Evolutionary conservation across 2,329 filamentous ascomycete species (phyloP).

Genomic region (Periconia macrospinosa): DNA sequence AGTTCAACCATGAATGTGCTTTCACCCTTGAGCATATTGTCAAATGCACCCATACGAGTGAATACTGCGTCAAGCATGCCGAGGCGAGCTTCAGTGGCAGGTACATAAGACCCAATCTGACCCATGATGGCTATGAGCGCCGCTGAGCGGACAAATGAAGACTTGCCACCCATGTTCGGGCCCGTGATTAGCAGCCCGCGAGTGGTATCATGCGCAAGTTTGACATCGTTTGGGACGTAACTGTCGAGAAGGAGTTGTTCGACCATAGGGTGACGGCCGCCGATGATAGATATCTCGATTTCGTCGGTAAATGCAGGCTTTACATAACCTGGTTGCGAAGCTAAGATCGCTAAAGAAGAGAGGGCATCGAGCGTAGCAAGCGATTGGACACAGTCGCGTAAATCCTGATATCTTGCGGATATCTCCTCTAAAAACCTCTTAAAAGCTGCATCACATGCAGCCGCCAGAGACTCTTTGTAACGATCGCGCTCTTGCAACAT

Average conservation of each 20-base stretch:
- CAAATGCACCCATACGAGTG: slow-evolving; percentile 93
- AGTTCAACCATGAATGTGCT: slow-evolving; percentile 98
- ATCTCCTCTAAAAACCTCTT: slow-evolving; percentile 70
- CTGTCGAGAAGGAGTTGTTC: slow-evolving; percentile 82
- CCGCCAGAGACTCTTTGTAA: slow-evolving; percentile 88
- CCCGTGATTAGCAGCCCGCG: slow-evolving; percentile 88
- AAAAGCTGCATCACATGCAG: slow-evolving; percentile 87
- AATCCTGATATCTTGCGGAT: slow-evolving; percentile 79
- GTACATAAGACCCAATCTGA: slow-evolving; percentile 92
- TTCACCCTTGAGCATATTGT: slow-evolving; percentile 94
- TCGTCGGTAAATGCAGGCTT: slow-evolving; percentile 71
- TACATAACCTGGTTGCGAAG: slow-evolving; percentile 82
- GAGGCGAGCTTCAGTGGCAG: slow-evolving; percentile 71
- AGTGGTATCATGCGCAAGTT: slow-evolving; percentile 59
- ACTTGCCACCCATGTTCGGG: slow-evolving; percentile 99
- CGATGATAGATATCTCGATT: slow-evolving; percentile 66
- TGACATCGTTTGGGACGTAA: slow-evolving; percentile 89
- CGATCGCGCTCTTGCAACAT: slow-evolving; percentile 88
- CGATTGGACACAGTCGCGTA: slow-evolving; percentile 84
- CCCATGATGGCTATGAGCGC: slow-evolving; percentile 92
- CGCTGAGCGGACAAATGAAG: slow-evolving; percentile 91
- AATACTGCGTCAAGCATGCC: slow-evolving; percentile 90
- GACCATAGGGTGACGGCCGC: slow-evolving; percentile 91
- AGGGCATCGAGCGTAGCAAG: slow-evolving; percentile 89
- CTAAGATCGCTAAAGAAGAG: slow-evolving; percentile 80